Percentiles rank a stretch among this genome's conserved stretches.
Conservation (phyloP, 1,284 basidiomycete genomes). For the Omphalotus olearius region DNA sequence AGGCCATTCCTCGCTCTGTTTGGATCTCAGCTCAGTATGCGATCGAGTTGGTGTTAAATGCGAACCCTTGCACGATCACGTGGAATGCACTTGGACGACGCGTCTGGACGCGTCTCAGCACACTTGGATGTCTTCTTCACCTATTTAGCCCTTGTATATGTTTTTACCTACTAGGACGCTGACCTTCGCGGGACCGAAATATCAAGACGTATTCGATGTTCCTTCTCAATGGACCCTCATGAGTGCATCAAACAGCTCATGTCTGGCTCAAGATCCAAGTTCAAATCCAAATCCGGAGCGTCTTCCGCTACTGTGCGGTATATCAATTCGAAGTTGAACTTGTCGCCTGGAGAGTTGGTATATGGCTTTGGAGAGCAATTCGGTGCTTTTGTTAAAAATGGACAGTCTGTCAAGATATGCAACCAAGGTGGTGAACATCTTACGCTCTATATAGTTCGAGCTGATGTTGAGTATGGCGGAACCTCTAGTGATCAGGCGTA, state of each 20-base stretch:
- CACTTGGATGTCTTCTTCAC: not conserved
- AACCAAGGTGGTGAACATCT: constrained; percentile 37
- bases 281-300: constrained; percentile 51
- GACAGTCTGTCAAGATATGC: constrained; percentile 64
- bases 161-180: constrained; percentile 43
- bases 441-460: not conserved
- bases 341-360: constrained; percentile 66
- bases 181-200: constrained; percentile 53
- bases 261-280: constrained; percentile 49
- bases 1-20: too few species aligned
- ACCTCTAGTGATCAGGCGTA: constrained; percentile 72
- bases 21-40: too few species aligned
- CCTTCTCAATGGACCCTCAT: constrained; percentile 59
- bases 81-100: too few species aligned
- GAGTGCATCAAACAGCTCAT: constrained; percentile 57
- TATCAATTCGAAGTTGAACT: constrained; percentile 63
- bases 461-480: constrained; percentile 40
- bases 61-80: too few species aligned
- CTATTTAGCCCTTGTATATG: not conserved
- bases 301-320: constrained; percentile 47
- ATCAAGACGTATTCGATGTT: constrained; percentile 63
- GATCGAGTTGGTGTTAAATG: too few species aligned
- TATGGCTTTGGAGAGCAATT: constrained; percentile 76
- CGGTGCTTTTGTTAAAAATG: constrained; percentile 73
- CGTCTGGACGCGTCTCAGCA: too few species aligned